Evolutionary conservation across 306 rosid species (phyloP).

Genomic region (Castanospermum australe): DNA sequence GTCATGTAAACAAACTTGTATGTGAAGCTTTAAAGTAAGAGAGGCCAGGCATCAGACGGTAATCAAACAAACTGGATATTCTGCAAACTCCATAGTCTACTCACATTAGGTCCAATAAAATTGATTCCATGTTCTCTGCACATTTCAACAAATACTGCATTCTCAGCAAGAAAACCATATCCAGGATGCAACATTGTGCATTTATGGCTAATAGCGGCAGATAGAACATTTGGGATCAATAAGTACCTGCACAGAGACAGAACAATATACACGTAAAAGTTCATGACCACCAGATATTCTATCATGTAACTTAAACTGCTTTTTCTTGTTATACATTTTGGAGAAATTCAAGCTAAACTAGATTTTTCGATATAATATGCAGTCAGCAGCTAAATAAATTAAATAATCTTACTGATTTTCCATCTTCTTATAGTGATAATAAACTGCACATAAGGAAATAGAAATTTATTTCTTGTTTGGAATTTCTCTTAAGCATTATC

Average conservation of each 20-base stretch:
- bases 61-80: not conserved
- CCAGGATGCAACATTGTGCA: constrained; percentile 99
- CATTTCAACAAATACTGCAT: constrained; percentile 94
- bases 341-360: not conserved
- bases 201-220: constrained; percentile 78
- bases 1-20: not conserved
- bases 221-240: constrained; percentile 73
- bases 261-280: not conserved
- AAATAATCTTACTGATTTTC: not conserved
- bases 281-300: not conserved
- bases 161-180: constrained; percentile 97
- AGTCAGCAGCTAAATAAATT: not conserved
- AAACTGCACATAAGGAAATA: not conserved
- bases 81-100: constrained; percentile 22
- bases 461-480: not conserved
- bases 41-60: not conserved
- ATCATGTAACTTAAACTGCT: not conserved
- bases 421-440: not conserved
- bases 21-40: constrained; percentile 12
- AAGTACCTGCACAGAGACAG: constrained; percentile 61
- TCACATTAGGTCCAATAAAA: constrained; percentile 94
- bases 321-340: not conserved
- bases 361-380: not conserved
- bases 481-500: not conserved
- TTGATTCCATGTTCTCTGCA: constrained; percentile 88